Evolutionary conservation across 2,329 filamentous ascomycete species (phyloP), one percentile per base, ranked within the genome.

Genomic region (Boeremia exigua): DNA sequence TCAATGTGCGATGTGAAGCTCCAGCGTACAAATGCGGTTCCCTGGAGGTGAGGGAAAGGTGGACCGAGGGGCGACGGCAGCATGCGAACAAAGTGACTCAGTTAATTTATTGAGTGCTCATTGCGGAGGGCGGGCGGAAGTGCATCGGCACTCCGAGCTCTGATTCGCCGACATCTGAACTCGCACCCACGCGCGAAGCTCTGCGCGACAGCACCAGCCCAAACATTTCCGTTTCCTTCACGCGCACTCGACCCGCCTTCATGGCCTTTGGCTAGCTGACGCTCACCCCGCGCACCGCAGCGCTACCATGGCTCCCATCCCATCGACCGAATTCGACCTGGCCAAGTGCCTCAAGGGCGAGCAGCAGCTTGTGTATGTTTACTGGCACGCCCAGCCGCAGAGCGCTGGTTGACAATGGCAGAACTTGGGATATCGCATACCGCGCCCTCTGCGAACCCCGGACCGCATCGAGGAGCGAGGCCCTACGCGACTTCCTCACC

Each of bases 261-360:
- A 75, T 75, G 73, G 73, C 67, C 69, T 64, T 66, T 63, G 66
- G 67, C 51, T 73, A 72, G 61, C 60, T 60, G 58, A 42, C 32
- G 27, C n/a, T 42, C 44, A 43, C 38, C 42, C 59, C 63, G 72
- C 73, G 72, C 72, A 74, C 57, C 60, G 57, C 58, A 67, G 73
- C 71, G 74, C 72, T 59, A 67, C 54, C 64, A 76, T 76, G 74
- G 70, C 74, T 53, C 66, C 73, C 47, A 59, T 65, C 32, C 63
- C 61, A 58, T 59, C 64, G 39, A 57, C 66, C 61, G 82, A 84
- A 75, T 91, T 93, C 72, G 86, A 92, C 72, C 83, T 97, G 77
- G 89, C 92, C 77, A 87, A 90, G 74, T 96, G 91, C 79, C 84
- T 98, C 70, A 88, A 86, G 68, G 91, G 91, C 78, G 88, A 94